Evolutionary conservation across 2,329 filamentous ascomycete genomes (phyloP), one percentile per base, ranked within the genome.

Genomic region (Thelonectria blattea): DNA sequence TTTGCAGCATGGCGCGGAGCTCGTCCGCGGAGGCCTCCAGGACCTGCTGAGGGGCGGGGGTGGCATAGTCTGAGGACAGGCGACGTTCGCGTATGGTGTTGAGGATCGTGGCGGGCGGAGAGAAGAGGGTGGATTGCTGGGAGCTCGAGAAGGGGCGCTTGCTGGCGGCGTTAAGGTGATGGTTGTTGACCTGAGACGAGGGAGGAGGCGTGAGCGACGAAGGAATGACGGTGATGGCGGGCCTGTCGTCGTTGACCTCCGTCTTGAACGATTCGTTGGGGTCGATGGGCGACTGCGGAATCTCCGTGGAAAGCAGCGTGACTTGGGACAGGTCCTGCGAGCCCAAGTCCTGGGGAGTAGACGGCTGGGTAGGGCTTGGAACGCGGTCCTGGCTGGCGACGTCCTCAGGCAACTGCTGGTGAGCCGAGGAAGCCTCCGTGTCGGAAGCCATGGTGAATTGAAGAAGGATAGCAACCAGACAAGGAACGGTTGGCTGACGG

Each of bases 201-300:
- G 84, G 83, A 22, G 84, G 85, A 3, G 84, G 85, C 2, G 85
- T 86, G 52, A 85, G 73, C 22, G 84, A 87, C 2, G 84, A 86
- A 5, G 84, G 83, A 57, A 87, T 85, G 51, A 85, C 74, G 24
- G 78, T 76, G n/a, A 77, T 70, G 17, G 71, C 69, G 1, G 73
- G 71, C 41, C 77, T 73, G 48, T 83, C 81, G 58, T 85, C 81
- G 69, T 80, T 82, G 60, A 73, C 60, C 62, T 85, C 82, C 3
- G 79, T 81, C 66, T 78, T 81, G 71, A 85, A 84, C 0, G 82
- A 83, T 48, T 76, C 70, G 48, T 74, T 72, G 6, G 78, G 76
- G 49, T 85, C 82, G 63, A 81, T 75, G 27, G 85, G 84, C 12
- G 85, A 87, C 18, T 76, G 78, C 2, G 84, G 81, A 7, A 76